Evolutionary conservation across 164 flowering plant species (phyloP).

Genomic region (Stephania yunnanensis): DNA sequence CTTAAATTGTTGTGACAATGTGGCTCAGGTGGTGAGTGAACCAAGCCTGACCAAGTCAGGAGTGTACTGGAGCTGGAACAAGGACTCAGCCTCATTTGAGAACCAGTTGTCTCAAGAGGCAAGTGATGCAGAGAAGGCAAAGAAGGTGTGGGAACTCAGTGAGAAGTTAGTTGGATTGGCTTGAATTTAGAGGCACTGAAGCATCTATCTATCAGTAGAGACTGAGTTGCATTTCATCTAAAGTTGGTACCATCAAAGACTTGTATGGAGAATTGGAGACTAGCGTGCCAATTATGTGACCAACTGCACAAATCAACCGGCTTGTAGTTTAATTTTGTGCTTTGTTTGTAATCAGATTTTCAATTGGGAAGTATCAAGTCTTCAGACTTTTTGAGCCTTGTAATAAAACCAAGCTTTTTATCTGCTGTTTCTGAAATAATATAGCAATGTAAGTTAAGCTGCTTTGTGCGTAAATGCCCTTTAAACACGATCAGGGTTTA

Average conservation of each 20-base stretch:
- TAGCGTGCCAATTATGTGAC: not conserved
- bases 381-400: not conserved
- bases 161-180: slow-evolving; percentile 96
- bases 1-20: not conserved
- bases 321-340: not conserved
- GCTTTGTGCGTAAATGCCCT: not conserved
- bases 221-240: not conserved
- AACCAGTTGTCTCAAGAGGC: slow-evolving; percentile 95
- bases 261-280: not conserved
- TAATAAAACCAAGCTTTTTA: not conserved
- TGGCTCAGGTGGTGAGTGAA: slow-evolving; percentile 73
- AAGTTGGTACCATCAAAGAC: not conserved
- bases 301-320: not conserved
- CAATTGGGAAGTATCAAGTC: slow-evolving; percentile 15
- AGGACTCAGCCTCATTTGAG: slow-evolving; percentile 80
- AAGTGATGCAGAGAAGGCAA: slow-evolving; percentile 82
- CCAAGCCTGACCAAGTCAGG: slow-evolving; percentile 96
- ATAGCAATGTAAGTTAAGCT: not conserved
- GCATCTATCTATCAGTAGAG: not conserved
- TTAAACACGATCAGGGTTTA: no score
- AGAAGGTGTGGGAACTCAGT: slow-evolving; percentile 89
- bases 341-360: slow-evolving; percentile 4
- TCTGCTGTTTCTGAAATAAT: not conserved
- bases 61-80: slow-evolving; percentile 99
- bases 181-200: slow-evolving; percentile 17